Evolutionary conservation across 306 rosid genomes (phyloP).

Genomic region (Cajanus cajan): DNA sequence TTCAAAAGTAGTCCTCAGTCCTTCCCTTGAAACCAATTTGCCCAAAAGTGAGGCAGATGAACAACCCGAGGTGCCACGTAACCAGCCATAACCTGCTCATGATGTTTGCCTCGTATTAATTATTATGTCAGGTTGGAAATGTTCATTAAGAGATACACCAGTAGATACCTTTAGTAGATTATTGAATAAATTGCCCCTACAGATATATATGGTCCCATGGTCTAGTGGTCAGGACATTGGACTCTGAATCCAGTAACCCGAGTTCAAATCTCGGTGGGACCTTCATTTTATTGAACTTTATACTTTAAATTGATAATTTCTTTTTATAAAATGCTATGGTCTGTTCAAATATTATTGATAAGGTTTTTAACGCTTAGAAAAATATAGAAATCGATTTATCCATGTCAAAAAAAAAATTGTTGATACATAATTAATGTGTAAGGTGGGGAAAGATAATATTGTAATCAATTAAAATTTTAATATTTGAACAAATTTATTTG

Average conservation of each 20-base stretch:
- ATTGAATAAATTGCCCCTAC: background rate
- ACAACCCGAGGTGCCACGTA: constrained; percentile 87
- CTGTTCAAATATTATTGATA: too few species aligned
- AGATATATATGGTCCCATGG: constrained; percentile 38
- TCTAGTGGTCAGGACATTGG: constrained; percentile 79
- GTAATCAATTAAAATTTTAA: too few species aligned
- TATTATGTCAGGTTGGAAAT: background rate
- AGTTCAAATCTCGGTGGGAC: constrained; percentile 79
- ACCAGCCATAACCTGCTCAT: constrained; percentile 78
- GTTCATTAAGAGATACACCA: background rate
- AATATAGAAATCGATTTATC: too few species aligned
- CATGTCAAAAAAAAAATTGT: too few species aligned
- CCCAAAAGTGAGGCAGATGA: constrained; percentile 77
- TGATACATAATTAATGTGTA: too few species aligned
- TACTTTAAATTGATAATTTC: too few species aligned
- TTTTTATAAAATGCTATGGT: too few species aligned
- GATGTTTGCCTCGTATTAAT: background rate
- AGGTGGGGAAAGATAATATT: too few species aligned
- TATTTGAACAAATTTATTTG: too few species aligned
- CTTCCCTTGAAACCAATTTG: constrained; percentile 98
- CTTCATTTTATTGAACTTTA: constrained; percentile 27
- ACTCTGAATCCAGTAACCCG: constrained; percentile 51
- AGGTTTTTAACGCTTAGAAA: too few species aligned
- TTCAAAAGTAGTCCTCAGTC: constrained; percentile 77
- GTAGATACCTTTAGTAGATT: too few species aligned